Evolutionary conservation across 2,329 filamentous ascomycete genomes (phyloP), one percentile per base, ranked within the genome.

Genomic region (Cryphonectria carpinicola): DNA sequence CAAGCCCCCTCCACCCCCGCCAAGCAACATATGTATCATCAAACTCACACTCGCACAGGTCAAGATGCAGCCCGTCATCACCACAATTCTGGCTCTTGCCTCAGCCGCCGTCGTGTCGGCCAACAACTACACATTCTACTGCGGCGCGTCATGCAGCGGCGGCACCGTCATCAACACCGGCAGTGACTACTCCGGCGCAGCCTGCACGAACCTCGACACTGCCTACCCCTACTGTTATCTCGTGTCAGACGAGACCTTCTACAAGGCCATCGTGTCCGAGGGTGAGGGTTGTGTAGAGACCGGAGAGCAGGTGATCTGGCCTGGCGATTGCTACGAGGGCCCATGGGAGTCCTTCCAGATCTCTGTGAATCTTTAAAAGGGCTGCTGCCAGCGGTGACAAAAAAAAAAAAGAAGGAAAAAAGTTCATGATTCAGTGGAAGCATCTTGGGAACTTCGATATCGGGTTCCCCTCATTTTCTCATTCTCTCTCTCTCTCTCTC

Each of bases 71-170:
- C 52, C 32, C 37, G 2, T 43, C 25, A 41, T 43, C 22, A 49
- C 58, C 19, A 43, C 66, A 41, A 32, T 67, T 17, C 49, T 71
- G 58, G 70, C 70, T 56, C 49, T 71, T 32, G 56, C 56, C 67
- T 58, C 54, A 8, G 58, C 58, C 35, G 58, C 67, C 25, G 22
- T 49, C 35, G 64, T 56, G 46, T 52, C 64, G 2, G 67, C 67
- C 41, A 71, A 69, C 49, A 56, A 22, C 28, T 71, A 68, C 67
- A 71, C 67, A 46, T 67, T 71, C 63, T 67, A 64, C 67, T 71
- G 70, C 60, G 70, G 70, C 63, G 60, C 64, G 39, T 71, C 70
- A 4, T 71, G 70, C 60, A 35, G 17, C 58, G 37, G 56, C 41
- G 70, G 64, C 17, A 61, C 67, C 2, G 64, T 19, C 7, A 41